phyloP scores from a whole-genome alignment of 2,329 filamentous ascomycete species.

The Aspergillus texensis region DNA sequence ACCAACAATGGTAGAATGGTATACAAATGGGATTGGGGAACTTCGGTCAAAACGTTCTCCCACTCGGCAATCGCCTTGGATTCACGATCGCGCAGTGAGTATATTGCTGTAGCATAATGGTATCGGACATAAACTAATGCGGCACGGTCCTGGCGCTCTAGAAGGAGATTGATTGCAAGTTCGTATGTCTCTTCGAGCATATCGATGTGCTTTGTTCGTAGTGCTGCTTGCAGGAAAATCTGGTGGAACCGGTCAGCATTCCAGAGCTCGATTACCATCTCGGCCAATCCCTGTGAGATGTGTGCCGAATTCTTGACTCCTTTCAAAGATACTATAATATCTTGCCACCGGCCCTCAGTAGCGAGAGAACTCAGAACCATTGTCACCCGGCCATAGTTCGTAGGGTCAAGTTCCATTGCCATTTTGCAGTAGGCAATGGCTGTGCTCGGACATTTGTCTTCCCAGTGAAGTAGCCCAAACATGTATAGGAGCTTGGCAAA shows the following conservation, averaged over 20 bases:
- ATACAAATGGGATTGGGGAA: conserved; percentile 18
- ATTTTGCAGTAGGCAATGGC: not conserved
- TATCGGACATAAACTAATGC: conserved; percentile 19
- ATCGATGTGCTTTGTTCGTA: conserved; percentile 20
- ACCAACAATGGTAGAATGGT: conserved; percentile 15
- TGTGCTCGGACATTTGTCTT: not conserved
- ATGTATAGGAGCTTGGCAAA: not conserved
- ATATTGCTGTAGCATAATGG: conserved; percentile 19
- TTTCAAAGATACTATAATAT: not conserved
- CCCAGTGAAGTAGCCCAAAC: not conserved
- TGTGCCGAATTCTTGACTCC: not conserved
- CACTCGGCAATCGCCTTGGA: conserved; percentile 19
- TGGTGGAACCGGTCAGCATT: conserved; percentile 17
- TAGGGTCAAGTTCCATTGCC: not conserved
- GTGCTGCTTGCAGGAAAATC: conserved; percentile 17
- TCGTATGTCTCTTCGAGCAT: conserved; percentile 24
- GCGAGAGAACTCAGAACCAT: not conserved
- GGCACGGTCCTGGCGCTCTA: conserved; percentile 7
- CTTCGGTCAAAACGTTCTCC: conserved; percentile 19
- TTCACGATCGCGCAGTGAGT: conserved; percentile 14
- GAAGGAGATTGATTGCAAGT: conserved; percentile 19
- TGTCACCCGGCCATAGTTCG: not conserved
- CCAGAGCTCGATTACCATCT: conserved; percentile 19
- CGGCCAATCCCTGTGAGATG: not conserved
- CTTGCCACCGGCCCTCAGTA: conserved; percentile 2